Conservation (phyloP, 2,329 filamentous ascomycete genomes). For the Pseudogymnoascus sp. region DNA sequence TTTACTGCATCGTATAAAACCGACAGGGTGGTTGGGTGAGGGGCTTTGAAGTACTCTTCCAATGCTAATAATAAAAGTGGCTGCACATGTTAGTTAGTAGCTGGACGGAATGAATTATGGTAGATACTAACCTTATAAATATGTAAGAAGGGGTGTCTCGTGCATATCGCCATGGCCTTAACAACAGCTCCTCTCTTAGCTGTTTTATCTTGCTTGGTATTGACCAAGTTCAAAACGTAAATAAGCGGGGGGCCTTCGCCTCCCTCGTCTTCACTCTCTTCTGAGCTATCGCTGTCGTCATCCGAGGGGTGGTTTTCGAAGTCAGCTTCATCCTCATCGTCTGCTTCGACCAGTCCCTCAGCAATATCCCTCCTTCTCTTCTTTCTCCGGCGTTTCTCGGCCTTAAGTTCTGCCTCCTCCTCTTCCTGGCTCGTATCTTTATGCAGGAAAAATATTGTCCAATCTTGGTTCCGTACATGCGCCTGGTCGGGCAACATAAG, state of each 20-base stretch:
- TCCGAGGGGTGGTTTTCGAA: constrained; percentile 41
- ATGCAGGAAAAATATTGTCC: constrained; percentile 98
- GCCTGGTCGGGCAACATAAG: constrained; percentile 97
- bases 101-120: constrained; percentile 9
- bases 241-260: constrained; percentile 85
- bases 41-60: constrained; percentile 94
- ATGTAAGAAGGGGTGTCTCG: constrained; percentile 90
- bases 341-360: constrained; percentile 39
- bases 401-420: constrained; percentile 63
- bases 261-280: constrained; percentile 57
- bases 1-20: constrained; percentile 90
- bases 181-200: constrained; percentile 90
- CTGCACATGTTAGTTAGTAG: constrained; percentile 35
- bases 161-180: constrained; percentile 98
- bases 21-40: constrained; percentile 77
- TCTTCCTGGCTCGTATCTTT: constrained; percentile 83
- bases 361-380: constrained; percentile 44
- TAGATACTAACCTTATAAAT: constrained; percentile 75
- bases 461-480: constrained; percentile 89
- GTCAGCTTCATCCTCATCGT: constrained; percentile 37
- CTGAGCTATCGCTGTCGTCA: constrained; percentile 40
- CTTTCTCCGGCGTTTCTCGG: constrained; percentile 43
- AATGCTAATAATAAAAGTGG: constrained; percentile 82
- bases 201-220: constrained; percentile 92
- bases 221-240: constrained; percentile 94